These are phyloP conservation scores for Phlyctochytrium arcticum DNA, from an alignment of 192 early-diverging fungal genomes.

Conservation along the genomic window DNA sequence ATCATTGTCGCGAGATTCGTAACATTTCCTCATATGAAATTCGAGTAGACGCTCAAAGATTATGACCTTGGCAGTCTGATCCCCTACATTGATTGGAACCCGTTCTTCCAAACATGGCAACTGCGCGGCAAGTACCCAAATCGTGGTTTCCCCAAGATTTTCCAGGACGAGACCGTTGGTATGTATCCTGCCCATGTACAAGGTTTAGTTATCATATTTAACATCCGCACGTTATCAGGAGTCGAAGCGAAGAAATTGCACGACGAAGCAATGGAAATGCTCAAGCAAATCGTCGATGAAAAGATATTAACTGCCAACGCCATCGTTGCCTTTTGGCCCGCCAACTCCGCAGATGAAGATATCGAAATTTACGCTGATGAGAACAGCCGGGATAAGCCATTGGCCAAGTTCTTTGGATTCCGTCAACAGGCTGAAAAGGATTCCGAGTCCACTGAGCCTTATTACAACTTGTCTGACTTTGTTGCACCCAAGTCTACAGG, in stretches of 20 bases:
- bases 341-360: constrained; percentile 85
- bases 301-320: constrained; percentile 71
- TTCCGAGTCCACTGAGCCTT: constrained; percentile 77
- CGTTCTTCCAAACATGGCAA: constrained; percentile 99
- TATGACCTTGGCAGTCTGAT: constrained; percentile 72
- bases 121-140: constrained; percentile 94
- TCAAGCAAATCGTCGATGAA: constrained; percentile 72
- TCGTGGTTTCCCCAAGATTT: constrained; percentile 95
- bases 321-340: constrained; percentile 84
- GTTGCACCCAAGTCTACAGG: constrained; percentile 73
- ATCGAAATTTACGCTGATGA: constrained; percentile 84
- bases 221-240: constrained; percentile 29
- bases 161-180: constrained; percentile 86
- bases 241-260: constrained; percentile 85
- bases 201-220: background rate
- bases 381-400: constrained; percentile 10
- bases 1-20: background rate
- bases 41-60: constrained; percentile 51
- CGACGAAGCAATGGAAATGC: constrained; percentile 79
- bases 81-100: constrained; percentile 95
- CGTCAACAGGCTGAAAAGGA: constrained; percentile 83
- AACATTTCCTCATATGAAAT: background rate
- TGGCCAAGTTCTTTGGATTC: constrained; percentile 80
- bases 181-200: background rate
- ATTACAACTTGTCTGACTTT: constrained; percentile 89